Conservation (phyloP, 257 asterid species). For the Rubia yunnanensis region DNA sequence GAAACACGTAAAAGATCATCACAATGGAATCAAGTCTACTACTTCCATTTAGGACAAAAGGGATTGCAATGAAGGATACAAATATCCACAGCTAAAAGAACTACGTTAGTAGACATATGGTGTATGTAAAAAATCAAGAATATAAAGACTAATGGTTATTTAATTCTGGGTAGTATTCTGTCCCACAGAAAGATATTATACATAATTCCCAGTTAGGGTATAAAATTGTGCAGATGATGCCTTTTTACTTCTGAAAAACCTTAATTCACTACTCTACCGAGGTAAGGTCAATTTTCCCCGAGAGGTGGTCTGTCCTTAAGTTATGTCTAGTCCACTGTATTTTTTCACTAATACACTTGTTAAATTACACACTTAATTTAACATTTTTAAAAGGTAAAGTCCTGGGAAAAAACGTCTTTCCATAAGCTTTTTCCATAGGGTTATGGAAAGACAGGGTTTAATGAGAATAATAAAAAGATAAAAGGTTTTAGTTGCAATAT, state of each 20-base stretch:
- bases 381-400: too few species aligned
- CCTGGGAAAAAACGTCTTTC: too few species aligned
- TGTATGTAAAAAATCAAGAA: not conserved
- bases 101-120: not conserved
- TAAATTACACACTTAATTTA: too few species aligned
- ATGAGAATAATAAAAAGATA: too few species aligned
- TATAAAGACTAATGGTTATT: not conserved
- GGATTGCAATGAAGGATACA: too few species aligned
- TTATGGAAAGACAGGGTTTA: too few species aligned
- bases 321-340: too few species aligned
- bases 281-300: not conserved
- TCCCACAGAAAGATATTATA: not conserved
- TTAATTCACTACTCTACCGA: conserved; percentile 1
- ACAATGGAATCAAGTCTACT: not conserved
- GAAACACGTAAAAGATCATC: not conserved
- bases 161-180: not conserved
- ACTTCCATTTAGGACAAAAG: not conserved
- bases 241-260: not conserved
- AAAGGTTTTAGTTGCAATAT: too few species aligned
- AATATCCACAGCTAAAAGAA: not conserved
- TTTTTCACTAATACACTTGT: too few species aligned
- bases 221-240: not conserved
- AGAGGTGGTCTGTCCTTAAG: too few species aligned
- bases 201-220: not conserved
- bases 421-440: too few species aligned